phyloP scores from a whole-genome alignment of 2,329 filamentous ascomycete genomes.

The Curvularia sp. region DNA sequence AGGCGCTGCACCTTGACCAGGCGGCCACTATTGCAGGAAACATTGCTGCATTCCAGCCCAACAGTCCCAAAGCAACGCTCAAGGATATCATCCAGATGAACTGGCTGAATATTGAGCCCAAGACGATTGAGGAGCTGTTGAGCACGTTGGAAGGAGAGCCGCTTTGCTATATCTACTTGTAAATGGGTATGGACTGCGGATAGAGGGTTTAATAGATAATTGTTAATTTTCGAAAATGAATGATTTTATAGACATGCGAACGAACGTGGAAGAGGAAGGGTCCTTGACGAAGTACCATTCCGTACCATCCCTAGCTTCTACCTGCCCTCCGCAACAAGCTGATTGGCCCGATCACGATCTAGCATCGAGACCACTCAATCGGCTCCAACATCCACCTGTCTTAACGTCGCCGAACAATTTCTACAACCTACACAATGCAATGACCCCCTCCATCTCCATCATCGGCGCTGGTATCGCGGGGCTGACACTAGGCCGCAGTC shows the following conservation, averaged over 20 bases:
- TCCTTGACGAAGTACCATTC: neutral
- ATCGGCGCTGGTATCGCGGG: constrained; percentile 57
- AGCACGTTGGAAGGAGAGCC: constrained; percentile 52
- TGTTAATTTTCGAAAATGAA: neutral
- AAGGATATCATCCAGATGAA: constrained; percentile 53
- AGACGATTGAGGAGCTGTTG: constrained; percentile 46
- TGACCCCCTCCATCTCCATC: constrained; percentile 45
- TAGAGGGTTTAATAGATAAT: neutral
- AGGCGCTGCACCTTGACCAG: constrained; percentile 36
- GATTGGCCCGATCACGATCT: constrained; percentile 9
- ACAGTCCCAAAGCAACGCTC: constrained; percentile 54
- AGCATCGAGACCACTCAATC: neutral
- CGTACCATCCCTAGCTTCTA: neutral
- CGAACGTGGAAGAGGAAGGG: too few relatives aligned
- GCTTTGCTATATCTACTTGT: constrained; percentile 56
- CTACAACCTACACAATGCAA: constrained; percentile 16
- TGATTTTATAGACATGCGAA: neutral
- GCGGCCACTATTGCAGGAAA: constrained; percentile 38
- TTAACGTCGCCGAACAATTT: neutral
- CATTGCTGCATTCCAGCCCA: constrained; percentile 53
- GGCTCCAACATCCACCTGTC: neutral
- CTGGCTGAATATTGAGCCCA: constrained; percentile 35
- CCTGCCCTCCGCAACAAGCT: neutral
- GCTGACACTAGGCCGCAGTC: constrained; percentile 49
- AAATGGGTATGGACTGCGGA: neutral